A percentile compares a stretch with the other conserved stretches of the same genome.
Evolutionary conservation across 208 protist genomes (phyloP).

Genomic region (Paratrypanosoma confusum): DNA sequence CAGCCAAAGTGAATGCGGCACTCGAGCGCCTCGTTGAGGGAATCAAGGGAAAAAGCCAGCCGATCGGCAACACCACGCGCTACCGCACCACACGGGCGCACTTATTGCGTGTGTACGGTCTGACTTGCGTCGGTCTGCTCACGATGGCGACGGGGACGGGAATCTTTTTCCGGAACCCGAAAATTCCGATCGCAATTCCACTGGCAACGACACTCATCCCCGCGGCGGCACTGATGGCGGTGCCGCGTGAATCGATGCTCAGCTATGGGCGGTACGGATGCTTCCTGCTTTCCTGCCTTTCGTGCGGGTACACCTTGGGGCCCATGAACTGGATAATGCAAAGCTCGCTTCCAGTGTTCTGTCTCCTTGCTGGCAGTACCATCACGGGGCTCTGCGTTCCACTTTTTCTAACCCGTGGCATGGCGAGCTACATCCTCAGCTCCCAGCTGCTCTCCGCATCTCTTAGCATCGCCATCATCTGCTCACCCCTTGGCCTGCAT

Average conservation of each 20-base stretch:
- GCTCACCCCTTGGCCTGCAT: no score
- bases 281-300: slow-evolving; percentile 29
- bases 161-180: slow-evolving; percentile 28
- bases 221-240: slow-evolving; percentile 22
- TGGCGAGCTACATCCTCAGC: slow-evolving; percentile 70
- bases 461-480: slow-evolving; percentile 17
- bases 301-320: slow-evolving; percentile 55
- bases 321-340: slow-evolving; percentile 66
- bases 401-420: slow-evolving; percentile 68
- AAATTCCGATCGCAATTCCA: slow-evolving; percentile 42
- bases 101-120: slow-evolving; percentile 35
- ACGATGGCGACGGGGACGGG: slow-evolving; percentile 24
- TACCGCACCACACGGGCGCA: slow-evolving; percentile 36
- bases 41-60: slow-evolving; percentile 46
- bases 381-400: slow-evolving; percentile 58
- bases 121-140: slow-evolving; percentile 39
- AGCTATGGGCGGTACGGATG: slow-evolving; percentile 19
- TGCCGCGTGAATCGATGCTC: slow-evolving; percentile 33
- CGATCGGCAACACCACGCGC: slow-evolving; percentile 32
- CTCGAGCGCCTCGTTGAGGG: slow-evolving; percentile 36
- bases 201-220: slow-evolving; percentile 33
- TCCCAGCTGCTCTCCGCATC: slow-evolving; percentile 61
- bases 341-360: slow-evolving; percentile 42
- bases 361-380: slow-evolving; percentile 42
- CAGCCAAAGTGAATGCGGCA: slow-evolving; percentile 2